Percentiles rank a stretch among this genome's conserved stretches.
Conservation (phyloP, 2,329 filamentous ascomycete species). For the Cordyceps fumosorosea region DNA sequence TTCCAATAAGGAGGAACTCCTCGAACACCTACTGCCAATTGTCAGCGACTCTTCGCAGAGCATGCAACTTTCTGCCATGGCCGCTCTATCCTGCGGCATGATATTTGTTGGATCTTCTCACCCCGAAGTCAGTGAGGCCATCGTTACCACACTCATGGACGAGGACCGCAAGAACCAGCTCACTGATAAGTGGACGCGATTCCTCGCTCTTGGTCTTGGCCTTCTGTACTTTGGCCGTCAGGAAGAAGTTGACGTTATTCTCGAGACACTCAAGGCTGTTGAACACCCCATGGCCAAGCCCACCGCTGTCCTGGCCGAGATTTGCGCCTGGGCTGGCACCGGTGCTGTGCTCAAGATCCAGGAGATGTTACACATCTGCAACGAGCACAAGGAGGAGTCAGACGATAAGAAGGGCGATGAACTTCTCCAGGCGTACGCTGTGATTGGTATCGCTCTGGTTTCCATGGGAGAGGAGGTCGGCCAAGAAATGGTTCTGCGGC, state of each 20-base stretch:
- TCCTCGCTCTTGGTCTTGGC: conserved; percentile 88
- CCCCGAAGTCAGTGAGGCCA: conserved; percentile 83
- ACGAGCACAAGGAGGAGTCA: conserved; percentile 90
- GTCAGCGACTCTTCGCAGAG: conserved; percentile 77
- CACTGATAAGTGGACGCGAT: conserved; percentile 97
- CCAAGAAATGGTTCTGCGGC: conserved; percentile 96
- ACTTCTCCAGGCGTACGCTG: conserved; percentile 90
- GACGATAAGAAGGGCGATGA: conserved; percentile 95
- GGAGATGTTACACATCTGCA: conserved; percentile 95
- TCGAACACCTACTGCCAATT: conserved; percentile 79
- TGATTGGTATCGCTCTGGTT: conserved; percentile 87
- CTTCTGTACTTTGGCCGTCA: conserved; percentile 94
- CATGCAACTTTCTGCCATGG: conserved; percentile 96
- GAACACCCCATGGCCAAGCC: conserved; percentile 96
- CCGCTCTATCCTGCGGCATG: conserved; percentile 81
- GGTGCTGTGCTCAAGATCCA: conserved; percentile 96
- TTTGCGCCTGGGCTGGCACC: conserved; percentile 96
- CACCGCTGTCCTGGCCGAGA: conserved; percentile 89
- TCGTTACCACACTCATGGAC: conserved; percentile 87
- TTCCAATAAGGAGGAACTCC: conserved; percentile 83
- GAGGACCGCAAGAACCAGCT: conserved; percentile 85
- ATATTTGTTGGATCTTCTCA: conserved; percentile 91
- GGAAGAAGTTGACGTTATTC: conserved; percentile 96
- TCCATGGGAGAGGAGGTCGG: conserved; percentile 98
- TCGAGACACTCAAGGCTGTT: conserved; percentile 94